These are phyloP conservation scores for Metschnikowia vanudenii DNA, from an alignment of 805 yeast genomes.

Conservation along the genomic window DNA sequence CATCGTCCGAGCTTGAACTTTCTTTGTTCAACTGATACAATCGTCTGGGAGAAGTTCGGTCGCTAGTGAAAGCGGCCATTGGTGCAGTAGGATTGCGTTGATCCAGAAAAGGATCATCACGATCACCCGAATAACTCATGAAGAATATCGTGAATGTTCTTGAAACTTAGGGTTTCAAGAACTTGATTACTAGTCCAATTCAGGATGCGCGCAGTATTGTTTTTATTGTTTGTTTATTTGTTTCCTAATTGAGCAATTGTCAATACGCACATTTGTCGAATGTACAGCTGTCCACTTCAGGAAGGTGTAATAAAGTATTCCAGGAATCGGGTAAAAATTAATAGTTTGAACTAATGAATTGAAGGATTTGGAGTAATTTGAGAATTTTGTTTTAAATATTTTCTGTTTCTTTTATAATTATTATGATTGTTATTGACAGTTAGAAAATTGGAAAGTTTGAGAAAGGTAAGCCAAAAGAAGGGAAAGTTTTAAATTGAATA, in stretches of 20 bases:
- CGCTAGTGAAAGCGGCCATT: slow-evolving; percentile 39
- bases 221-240: slow-evolving; percentile 17
- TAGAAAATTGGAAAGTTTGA: too few relatives aligned
- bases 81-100: slow-evolving; percentile 35
- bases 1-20: slow-evolving; percentile 23
- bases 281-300: too few relatives aligned
- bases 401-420: too few relatives aligned
- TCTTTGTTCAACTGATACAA: slow-evolving; percentile 27
- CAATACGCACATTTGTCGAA: background rate
- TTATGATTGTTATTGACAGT: too few relatives aligned
- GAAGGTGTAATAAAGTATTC: too few relatives aligned
- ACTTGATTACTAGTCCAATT: background rate
- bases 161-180: background rate
- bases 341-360: too few relatives aligned
- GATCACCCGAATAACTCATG: slow-evolving; percentile 4
- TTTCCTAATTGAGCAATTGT: slow-evolving; percentile 20
- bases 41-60: slow-evolving; percentile 38
- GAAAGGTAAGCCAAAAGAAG: too few relatives aligned
- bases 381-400: too few relatives aligned
- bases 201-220: background rate
- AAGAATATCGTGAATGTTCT: background rate
- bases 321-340: too few relatives aligned
- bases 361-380: too few relatives aligned
- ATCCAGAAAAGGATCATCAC: slow-evolving; percentile 33
- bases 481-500: too few relatives aligned